Base-by-base conservation (phyloP, 176 grass and related monocot species). In the Rhipidocladum racemiflorum region DNA sequence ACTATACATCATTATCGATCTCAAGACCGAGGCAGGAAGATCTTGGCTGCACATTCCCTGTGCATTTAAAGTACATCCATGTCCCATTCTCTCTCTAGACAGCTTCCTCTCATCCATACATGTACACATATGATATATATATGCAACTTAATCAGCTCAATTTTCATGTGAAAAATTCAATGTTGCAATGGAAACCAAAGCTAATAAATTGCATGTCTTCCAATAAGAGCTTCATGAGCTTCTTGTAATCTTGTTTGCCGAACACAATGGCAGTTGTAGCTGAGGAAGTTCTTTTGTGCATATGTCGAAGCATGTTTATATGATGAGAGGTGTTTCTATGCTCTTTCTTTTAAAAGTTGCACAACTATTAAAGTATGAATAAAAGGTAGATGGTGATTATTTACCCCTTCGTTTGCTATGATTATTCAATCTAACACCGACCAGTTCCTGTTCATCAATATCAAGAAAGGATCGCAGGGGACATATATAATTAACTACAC, bases 371-470 rank as follows among this genome's bases (percentile, higher is more conserved):
- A n/a, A n/a, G n/a, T n/a, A n/a, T n/a, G n/a, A n/a, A n/a, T n/a
- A n/a, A n/a, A n/a, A n/a, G n/a, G n/a, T n/a, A n/a, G n/a, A n/a
- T n/a, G n/a, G n/a, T n/a, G n/a, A n/a, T n/a, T n/a, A n/a, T n/a
- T n/a, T n/a, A n/a, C n/a, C n/a, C n/a, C n/a, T n/a, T n/a, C n/a
- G n/a, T n/a, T n/a, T n/a, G n/a, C 1, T 38, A 61, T 7, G 55
- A 75, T 74, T 76, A 4, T 70, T 62, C 29, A 85, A 81, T 81
- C 62, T 61, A 25, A 25, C 15, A 53, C 17, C 51, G 61, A 72
- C 62, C 77, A 73, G 66, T 70, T 84, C 83, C 34, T 75, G 17
- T 78, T 74, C 68, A 70, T 68, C 72, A 80, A 59, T 38, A 80
- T 83, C 81, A 43, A 55, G 43, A 70, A 85, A 81, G 55, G 79